phyloP scores from a whole-genome alignment of 305 asterid species.

The Rubia occidens region DNA sequence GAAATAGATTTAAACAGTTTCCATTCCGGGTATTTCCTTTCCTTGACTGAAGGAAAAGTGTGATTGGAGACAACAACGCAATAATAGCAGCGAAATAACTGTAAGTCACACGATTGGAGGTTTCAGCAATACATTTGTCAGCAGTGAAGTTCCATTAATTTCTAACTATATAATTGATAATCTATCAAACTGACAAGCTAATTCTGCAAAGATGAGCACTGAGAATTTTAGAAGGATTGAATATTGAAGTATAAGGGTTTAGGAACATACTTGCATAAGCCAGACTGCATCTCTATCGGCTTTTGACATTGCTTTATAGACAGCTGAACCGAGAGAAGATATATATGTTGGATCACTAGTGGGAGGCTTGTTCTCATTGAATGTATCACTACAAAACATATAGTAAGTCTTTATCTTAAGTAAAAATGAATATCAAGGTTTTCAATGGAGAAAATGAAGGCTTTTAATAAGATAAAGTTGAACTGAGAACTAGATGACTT shows the following conservation, averaged over 20 bases:
- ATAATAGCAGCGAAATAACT: not conserved
- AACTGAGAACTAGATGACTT: slow-evolving; percentile 5
- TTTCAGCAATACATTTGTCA: not conserved
- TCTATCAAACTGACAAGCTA: not conserved
- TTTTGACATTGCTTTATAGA: slow-evolving; percentile 73
- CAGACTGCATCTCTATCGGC: slow-evolving; percentile 85
- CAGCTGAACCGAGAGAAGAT: slow-evolving; percentile 89
- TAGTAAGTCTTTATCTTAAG: not conserved
- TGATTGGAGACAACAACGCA: not conserved
- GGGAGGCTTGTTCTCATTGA: slow-evolving; percentile 93
- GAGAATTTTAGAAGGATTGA: slow-evolving; percentile 1
- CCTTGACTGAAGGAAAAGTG: not conserved
- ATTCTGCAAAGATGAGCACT: not conserved
- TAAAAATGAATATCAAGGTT: slow-evolving; percentile 4
- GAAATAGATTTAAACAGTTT: not conserved
- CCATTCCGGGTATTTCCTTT: not conserved
- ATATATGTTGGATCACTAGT: slow-evolving; percentile 72
- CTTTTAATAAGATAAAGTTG: not conserved
- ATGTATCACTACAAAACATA: slow-evolving; percentile 65
- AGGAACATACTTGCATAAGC: slow-evolving; percentile 82
- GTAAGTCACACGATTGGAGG: not conserved
- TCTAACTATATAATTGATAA: not conserved
- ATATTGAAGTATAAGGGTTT: not conserved
- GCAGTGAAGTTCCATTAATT: not conserved
- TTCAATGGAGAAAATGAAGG: not conserved